Base-by-base conservation (phyloP, 352 stramenopile species). In the Pythium dissimile region DNA sequence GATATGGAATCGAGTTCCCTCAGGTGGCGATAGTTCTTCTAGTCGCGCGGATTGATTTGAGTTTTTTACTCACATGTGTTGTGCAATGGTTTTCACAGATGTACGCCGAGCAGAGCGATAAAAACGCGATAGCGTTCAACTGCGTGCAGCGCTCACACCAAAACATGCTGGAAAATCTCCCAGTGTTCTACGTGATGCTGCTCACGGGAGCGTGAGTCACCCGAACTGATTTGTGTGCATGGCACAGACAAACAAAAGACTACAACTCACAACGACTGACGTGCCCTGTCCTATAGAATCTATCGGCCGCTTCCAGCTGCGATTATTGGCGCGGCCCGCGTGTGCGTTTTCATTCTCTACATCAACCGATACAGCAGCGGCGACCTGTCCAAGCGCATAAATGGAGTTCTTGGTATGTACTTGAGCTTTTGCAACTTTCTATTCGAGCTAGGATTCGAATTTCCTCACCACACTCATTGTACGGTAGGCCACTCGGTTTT, bases 81-180 rank as follows among this genome's bases (percentile, higher is more conserved):
- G 27, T 27, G 15, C 26, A 31, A 10, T 2, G 23, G 23, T 27
- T 26, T 9, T 18, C 28, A 27, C 62, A 92, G 72, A 88, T 96
- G 69, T 96, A 96, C 66, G 87, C 86, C 1, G 83, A 97, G 49
- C 71, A 92, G 59, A 85, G 67, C 45, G 82, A 91, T 56, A 93
- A 96, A 66, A 80, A 97, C 57, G 86, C 74, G 44, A 90, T 78
- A 52, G 81, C 73, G 2, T 93, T 97, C 67, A 97, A 97, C 76
- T 95, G 86, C 54, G 71, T 97, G 49, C 92, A 97, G 69, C 75
- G 92, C 38, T 84, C 75, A n/a, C 90, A 98, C 72, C 92, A 98
- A 66, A 92, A 98, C 55, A 70, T 95, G 42, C 73, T 97, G 37
- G 89, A 97, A 66, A 96, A 92, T 42, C 75, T 88, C 47, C 81